Evolutionary conservation across 495 filamentous ascomycete genomes (phyloP).

Genomic region (Acidomyces sp.): DNA sequence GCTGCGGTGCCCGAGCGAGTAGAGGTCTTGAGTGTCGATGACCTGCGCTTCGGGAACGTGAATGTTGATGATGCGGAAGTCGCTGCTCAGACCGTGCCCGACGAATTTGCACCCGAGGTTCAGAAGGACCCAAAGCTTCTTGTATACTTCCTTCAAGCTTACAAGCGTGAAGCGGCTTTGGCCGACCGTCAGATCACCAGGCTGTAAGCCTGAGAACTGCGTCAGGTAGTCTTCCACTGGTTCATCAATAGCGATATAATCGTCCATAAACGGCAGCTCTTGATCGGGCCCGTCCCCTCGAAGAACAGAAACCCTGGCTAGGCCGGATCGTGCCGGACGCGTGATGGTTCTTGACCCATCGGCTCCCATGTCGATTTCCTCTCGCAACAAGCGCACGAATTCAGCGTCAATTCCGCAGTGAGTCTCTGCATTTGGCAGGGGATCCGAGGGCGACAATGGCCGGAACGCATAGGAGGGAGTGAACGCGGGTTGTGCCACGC

Average conservation of each 20-base stretch:
- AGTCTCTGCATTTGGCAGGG: conserved; percentile 54
- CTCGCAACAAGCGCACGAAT: conserved; percentile 79
- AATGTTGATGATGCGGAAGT: conserved; percentile 97
- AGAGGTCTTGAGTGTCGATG: conserved; percentile 82
- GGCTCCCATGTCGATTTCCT: conserved; percentile 85
- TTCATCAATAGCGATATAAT: conserved; percentile 85
- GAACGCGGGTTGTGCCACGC: conserved; percentile 49
- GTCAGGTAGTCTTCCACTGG: conserved; percentile 94
- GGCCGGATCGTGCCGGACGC: conserved; percentile 65
- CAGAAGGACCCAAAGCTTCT: conserved; percentile 91
- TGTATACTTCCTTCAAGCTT: conserved; percentile 81
- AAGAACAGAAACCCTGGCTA: conserved; percentile 80
- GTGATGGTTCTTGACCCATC: conserved; percentile 79
- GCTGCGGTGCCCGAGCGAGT: conserved; percentile 50
- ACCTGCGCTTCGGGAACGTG: conserved; percentile 84
- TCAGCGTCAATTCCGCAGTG: conserved; percentile 88
- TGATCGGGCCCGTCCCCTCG: conserved; percentile 62
- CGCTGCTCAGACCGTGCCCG: conserved; percentile 79
- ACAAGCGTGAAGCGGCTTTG: conserved; percentile 69
- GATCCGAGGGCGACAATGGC: conserved; percentile 46
- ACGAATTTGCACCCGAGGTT: conserved; percentile 91
- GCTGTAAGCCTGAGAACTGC: conserved; percentile 75
- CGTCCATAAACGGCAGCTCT: conserved; percentile 83
- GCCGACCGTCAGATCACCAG: conserved; percentile 65
- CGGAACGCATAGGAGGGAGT: conserved; percentile 36